phyloP scores from a whole-genome alignment of 768 basidiomycete genomes.

The Auricularia heimuer region DNA sequence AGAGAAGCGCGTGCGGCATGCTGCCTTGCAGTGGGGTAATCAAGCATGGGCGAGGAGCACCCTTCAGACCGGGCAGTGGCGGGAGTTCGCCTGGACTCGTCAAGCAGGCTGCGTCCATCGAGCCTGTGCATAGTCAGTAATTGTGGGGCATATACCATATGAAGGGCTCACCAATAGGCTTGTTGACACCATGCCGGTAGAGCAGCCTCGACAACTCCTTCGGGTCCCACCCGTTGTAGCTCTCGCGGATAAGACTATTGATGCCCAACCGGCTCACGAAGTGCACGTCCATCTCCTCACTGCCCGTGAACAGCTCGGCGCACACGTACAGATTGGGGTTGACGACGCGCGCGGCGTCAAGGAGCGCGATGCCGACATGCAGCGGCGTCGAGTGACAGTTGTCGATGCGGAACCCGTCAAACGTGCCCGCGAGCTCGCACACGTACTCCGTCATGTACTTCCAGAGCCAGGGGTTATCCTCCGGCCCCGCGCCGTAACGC shows the following conservation, averaged over 20 bases:
- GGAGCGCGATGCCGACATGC: slow-evolving; percentile 88
- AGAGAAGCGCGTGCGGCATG: slow-evolving; percentile 83
- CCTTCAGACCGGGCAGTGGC: slow-evolving; percentile 67
- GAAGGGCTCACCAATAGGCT: slow-evolving; percentile 69
- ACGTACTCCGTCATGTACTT: slow-evolving; percentile 82
- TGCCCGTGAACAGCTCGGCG: slow-evolving; percentile 95
- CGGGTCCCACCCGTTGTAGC: slow-evolving; percentile 82
- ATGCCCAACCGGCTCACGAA: slow-evolving; percentile 90
- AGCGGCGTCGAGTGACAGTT: slow-evolving; percentile 98
- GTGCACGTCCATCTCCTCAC: slow-evolving; percentile 81
- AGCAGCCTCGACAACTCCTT: slow-evolving; percentile 85
- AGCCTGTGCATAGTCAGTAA: slow-evolving; percentile 38
- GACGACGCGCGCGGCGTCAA: slow-evolving; percentile 80
- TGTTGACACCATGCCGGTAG: slow-evolving; percentile 84
- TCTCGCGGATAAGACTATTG: slow-evolving; percentile 89
- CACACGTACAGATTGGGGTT: slow-evolving; percentile 94
- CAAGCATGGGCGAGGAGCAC: slow-evolving; percentile 59
- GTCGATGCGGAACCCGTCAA: slow-evolving; percentile 96
- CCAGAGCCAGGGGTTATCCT: slow-evolving; percentile 93
- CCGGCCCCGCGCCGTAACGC: slow-evolving; percentile 74
- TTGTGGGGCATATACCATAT: background rate
- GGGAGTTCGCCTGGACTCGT: slow-evolving; percentile 66
- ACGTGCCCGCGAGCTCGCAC: slow-evolving; percentile 63
- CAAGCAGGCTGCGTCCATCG: slow-evolving; percentile 87
- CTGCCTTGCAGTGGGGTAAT: slow-evolving; percentile 81